Conservation (phyloP, 805 yeast species). For the Teunomyces stri region DNA sequence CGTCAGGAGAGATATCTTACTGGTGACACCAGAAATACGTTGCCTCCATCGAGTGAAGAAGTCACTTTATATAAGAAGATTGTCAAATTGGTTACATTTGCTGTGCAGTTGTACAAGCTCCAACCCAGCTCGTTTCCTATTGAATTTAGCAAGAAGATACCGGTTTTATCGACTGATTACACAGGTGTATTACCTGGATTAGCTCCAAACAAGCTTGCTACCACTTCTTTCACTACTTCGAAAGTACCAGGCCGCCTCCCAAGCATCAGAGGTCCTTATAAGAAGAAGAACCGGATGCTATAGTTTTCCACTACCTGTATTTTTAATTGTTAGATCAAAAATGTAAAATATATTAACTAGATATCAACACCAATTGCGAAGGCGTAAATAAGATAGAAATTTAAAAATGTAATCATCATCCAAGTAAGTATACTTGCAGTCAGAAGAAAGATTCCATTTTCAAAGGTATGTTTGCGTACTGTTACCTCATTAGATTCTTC, state of each 20-base stretch:
- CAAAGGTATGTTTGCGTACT: constrained; percentile 30
- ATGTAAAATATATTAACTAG: constrained; percentile 10
- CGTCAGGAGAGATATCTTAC: constrained; percentile 39
- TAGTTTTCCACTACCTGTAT: not conserved
- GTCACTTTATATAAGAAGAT: constrained; percentile 28
- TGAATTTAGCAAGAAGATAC: constrained; percentile 45
- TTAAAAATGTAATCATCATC: constrained; percentile 38
- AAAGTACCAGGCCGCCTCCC: constrained; percentile 27
- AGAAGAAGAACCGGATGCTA: constrained; percentile 27
- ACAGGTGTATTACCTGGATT: constrained; percentile 76
- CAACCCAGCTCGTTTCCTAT: constrained; percentile 24
- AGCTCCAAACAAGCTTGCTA: constrained; percentile 19
- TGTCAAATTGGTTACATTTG: constrained; percentile 27
- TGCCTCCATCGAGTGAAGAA: constrained; percentile 28
- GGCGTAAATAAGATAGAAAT: constrained; percentile 39
- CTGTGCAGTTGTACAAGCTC: constrained; percentile 30
- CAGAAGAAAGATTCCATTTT: constrained; percentile 35
- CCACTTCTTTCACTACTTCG: constrained; percentile 1
- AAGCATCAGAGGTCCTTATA: constrained; percentile 38
- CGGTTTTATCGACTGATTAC: constrained; percentile 71
- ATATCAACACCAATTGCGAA: constrained; percentile 42
- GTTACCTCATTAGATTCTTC: not conserved
- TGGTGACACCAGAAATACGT: constrained; percentile 22
- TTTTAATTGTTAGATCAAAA: not conserved
- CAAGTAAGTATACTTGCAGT: constrained; percentile 37